A percentile compares a stretch with the other conserved stretches of the same genome.
Evolutionary conservation across 2,329 filamentous ascomycete genomes (phyloP).

Genomic region (Hypoxylon sp.): DNA sequence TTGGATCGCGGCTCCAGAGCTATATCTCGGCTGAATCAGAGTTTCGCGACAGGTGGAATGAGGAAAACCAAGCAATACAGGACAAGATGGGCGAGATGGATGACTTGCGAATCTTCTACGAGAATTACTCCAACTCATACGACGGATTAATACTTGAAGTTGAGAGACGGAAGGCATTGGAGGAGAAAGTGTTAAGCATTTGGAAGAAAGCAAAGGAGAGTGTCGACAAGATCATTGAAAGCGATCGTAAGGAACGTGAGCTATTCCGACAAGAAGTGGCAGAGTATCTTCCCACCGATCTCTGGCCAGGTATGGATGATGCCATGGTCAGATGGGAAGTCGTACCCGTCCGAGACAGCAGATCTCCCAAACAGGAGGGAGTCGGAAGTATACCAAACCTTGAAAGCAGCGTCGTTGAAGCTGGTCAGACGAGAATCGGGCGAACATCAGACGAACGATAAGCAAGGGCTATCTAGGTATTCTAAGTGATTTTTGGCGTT

Average conservation of each 20-base stretch:
- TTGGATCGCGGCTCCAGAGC: slow-evolving; percentile 74
- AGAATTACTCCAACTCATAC: slow-evolving; percentile 87
- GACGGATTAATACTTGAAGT: slow-evolving; percentile 88
- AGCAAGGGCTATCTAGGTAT: background rate
- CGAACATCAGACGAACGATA: slow-evolving; percentile 32
- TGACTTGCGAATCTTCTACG: slow-evolving; percentile 84
- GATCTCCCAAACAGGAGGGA: slow-evolving; percentile 42
- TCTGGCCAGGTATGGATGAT: slow-evolving; percentile 84
- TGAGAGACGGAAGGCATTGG: slow-evolving; percentile 78
- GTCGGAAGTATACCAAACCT: slow-evolving; percentile 51
- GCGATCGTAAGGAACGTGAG: slow-evolving; percentile 81
- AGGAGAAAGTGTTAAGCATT: slow-evolving; percentile 80
- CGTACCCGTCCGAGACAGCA: slow-evolving; percentile 56
- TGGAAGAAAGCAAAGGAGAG: slow-evolving; percentile 83
- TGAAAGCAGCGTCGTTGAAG: slow-evolving; percentile 52
- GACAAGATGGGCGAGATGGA: slow-evolving; percentile 82
- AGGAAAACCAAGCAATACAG: slow-evolving; percentile 79
- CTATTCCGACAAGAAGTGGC: slow-evolving; percentile 86
- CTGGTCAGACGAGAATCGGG: slow-evolving; percentile 45
- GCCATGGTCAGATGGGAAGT: slow-evolving; percentile 69
- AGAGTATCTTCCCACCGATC: slow-evolving; percentile 87
- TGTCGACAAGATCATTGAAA: slow-evolving; percentile 80
- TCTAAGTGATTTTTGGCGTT: slow-evolving; percentile 34
- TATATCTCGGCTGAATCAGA: slow-evolving; percentile 76
- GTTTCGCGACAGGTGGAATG: slow-evolving; percentile 78